Evolutionary conservation across 1,284 basidiomycete species (phyloP), one percentile per base, ranked within the genome.

Genomic region (Amanita bisporigera): DNA sequence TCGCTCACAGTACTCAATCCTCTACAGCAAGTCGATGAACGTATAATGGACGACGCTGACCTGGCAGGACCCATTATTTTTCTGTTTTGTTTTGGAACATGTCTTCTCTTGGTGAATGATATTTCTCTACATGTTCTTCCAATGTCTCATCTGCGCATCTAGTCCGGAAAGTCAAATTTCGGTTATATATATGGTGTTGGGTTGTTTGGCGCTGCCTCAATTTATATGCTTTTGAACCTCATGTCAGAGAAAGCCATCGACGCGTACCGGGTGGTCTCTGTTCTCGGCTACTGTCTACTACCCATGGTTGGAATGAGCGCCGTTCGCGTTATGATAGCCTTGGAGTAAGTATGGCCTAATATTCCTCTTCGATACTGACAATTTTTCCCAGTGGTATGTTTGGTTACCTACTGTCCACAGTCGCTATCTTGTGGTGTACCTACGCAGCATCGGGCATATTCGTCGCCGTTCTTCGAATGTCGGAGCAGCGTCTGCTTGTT

Each of bases 1-100:
- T 94, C 96, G 17, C 83, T 97, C 80, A 96, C 98, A 0, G 98
- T 99, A 4, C 88, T 99, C 66, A 99, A 99, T 75, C 98, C 98
- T 1, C 82, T 99, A 33, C 88, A 90, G 70, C 86, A 86, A 67
- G 90, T 98, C 66, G 94, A 99, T 73, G 93, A 94, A 69, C 93
- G 90, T 74, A 98, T 99, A 74, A 99, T 99, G 98, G 98, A 99
- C 81, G 98, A 99, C 76, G 96, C 97, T 49, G 98, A 99, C 81
- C 86, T 99, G 33, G 97, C 97, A 11, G 98, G 98, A 0, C 98
- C 98, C 7, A 87, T 99, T 54, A 88, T 99, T 15, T 99, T 99
- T 83, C 92, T 92, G 76, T 94, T 95, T 77, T 95, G 95, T 75
- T 99, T 99, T 79, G 97, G 92, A 17, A 92, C 92, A 61, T 95